Evolutionary conservation across 2,329 filamentous ascomycete species (phyloP), one percentile per base, ranked within the genome.

Genomic region (Lecanicillium sp.): DNA sequence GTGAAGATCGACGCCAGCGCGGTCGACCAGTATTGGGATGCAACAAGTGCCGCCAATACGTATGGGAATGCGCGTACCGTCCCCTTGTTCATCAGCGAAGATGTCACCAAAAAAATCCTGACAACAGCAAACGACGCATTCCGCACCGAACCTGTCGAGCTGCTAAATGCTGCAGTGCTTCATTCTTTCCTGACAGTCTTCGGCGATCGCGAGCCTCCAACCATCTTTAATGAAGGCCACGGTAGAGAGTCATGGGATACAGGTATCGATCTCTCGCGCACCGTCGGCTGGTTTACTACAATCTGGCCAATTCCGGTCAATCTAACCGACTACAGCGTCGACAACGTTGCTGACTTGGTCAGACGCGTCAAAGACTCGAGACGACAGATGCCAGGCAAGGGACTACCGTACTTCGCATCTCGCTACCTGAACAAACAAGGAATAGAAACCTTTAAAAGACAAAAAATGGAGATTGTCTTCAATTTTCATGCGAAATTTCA

Each of bases 281-380:
- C 68, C 0, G 64, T 73, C 0, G 71, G 71, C 5, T 74, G 70
- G 70, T 73, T 73, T 47, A 72, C 71, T 1, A 68, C 67, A 0
- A 57, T 73, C 11, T 62, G 57, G 12, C 70, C 70, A 0, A 29
- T 69, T 0, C 56, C 54, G 0, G n/a, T 62, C 2, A 20, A 14
- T 14, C 36, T 58, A 19, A 52, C 48, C 46, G 40, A n/a, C 21
- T 6, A 14, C 43, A n/a, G 12, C 7, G 11, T 12, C 7, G 12
- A n/a, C 12, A 14, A 20, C 10, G 20, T 38, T 29, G 8, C 14
- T 2, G n/a, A 46, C 9, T 14, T 46, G 4, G 19, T 60, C 19
- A 49, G 54, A 4, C 52, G 51, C 26, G 58, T 62, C 20, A 69
- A 71, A 50, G 66, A 71, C 46, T 43, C 59, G 23, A 62, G 67